Base-by-base conservation (phyloP, 768 basidiomycete species). In the Psilocybe cyanescens region DNA sequence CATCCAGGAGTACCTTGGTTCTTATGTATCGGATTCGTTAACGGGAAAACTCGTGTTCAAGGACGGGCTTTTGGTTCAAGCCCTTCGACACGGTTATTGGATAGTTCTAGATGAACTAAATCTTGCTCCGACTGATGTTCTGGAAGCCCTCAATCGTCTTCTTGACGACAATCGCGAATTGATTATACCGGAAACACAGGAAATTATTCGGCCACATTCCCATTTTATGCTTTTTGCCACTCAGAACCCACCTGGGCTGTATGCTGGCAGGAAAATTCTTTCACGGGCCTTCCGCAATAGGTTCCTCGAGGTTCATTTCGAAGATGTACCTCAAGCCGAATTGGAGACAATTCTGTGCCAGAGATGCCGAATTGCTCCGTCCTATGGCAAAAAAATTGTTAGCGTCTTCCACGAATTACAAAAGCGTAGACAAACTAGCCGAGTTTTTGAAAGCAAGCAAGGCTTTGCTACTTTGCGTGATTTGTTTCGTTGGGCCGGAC, bases 221-320 rank as follows among this genome's bases (percentile, higher is more conserved):
- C 89, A 94, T 71, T 99, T 99, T 79, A 94, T 98, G 89, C 83
- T 99, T 8, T 99, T 99, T 72, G 95, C 97, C 3, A 98, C 97
- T 0, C 97, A 99, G 74, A 99, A 99, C 73, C 97, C 97, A 17
- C 92, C 97, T 0, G 97, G 97, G 2, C 73, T 98, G 28, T 99
- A 99, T 71, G 97, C 90, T 2, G 97, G 97, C 5, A 84, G 97
- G 65, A 99, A 99, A 70, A 84, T 97, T 7, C 77, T 99, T 9
- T 99, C 97, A 3, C 86, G 97, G 8, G 97, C 97, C 0, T 98
- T 99, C 78, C 86, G 97, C 31, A 97, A 95, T 75, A 92, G 97
- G 5, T 99, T 99, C 75, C 84, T 99, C 16, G 97, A 99, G 73
- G 93, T 99, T 19, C 95, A 98, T 71, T 99, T 98, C 70, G 91